These are phyloP conservation scores for Botryotinia convoluta DNA, from an alignment of 2,329 filamentous ascomycete genomes.

Conservation along the genomic window DNA sequence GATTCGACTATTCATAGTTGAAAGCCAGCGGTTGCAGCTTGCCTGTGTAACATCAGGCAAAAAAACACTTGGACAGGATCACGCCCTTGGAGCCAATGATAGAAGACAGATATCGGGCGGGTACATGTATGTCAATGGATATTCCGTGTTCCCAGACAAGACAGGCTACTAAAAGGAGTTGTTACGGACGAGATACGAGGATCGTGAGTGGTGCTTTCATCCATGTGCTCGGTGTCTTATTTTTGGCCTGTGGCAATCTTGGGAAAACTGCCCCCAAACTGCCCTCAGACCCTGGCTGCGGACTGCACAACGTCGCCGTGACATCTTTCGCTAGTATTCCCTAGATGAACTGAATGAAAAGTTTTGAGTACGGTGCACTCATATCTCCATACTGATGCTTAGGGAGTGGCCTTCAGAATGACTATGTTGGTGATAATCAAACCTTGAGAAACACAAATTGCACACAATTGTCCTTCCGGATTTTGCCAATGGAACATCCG, in stretches of 20 bases:
- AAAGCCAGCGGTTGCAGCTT: conserved; percentile 7
- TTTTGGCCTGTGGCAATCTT: background rate
- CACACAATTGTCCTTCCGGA: background rate
- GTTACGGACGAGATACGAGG: background rate
- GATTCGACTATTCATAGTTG: background rate
- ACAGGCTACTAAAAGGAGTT: background rate
- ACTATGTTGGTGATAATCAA: background rate
- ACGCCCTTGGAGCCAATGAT: conserved; percentile 2
- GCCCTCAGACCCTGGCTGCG: background rate
- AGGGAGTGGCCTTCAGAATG: no score
- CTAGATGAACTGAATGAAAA: background rate
- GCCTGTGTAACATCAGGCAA: conserved; percentile 6
- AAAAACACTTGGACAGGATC: background rate
- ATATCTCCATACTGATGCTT: background rate
- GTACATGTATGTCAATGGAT: background rate
- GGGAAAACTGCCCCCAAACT: background rate
- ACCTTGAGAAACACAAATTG: background rate
- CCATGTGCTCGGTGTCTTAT: background rate
- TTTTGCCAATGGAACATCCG: background rate
- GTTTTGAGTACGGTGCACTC: background rate
- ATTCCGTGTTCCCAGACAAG: background rate
- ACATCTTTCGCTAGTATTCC: background rate
- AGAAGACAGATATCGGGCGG: background rate
- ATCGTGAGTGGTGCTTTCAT: background rate
- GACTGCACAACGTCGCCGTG: background rate